Evolutionary conservation across 208 protist species (phyloP).

Genomic region (Trypanosoma brucei): DNA sequence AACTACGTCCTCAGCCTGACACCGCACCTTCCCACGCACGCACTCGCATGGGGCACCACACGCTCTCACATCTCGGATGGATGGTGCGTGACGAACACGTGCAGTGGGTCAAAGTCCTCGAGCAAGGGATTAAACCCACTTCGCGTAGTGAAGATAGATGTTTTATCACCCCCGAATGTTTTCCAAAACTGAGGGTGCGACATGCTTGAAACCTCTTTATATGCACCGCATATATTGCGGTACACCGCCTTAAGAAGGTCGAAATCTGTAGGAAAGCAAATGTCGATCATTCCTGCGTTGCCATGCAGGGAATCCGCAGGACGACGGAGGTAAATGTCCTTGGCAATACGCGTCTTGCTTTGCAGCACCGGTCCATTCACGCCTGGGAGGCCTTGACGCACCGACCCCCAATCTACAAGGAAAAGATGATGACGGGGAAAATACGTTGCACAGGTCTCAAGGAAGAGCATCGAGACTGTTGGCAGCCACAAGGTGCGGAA

Average conservation of each 20-base stretch:
- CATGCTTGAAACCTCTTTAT: constrained; percentile 69
- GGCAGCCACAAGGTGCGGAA: constrained; percentile 74
- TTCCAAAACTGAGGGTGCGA: constrained; percentile 79
- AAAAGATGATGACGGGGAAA: constrained; percentile 85
- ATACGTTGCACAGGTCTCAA: constrained; percentile 65
- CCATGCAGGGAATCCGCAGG: constrained; percentile 50
- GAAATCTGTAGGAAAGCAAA: constrained; percentile 89
- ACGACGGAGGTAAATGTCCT: constrained; percentile 66
- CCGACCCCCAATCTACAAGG: constrained; percentile 60
- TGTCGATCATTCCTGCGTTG: constrained; percentile 83
- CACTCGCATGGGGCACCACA: too few species aligned
- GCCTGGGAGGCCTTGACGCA: constrained; percentile 58
- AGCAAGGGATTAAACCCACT: constrained; percentile 85
- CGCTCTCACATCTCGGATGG: constrained; percentile 56
- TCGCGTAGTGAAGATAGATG: constrained; percentile 68
- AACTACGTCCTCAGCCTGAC: not conserved
- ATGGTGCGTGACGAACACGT: constrained; percentile 80
- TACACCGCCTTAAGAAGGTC: constrained; percentile 66
- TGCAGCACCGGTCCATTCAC: constrained; percentile 80
- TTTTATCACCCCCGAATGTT: constrained; percentile 77
- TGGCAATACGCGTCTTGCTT: constrained; percentile 76
- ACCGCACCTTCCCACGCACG: too few species aligned
- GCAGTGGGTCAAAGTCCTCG: constrained; percentile 76
- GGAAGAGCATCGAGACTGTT: constrained; percentile 69
- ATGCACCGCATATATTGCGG: constrained; percentile 46